phyloP scores from a whole-genome alignment of 495 filamentous ascomycete genomes.

The Penicillium soppii region DNA sequence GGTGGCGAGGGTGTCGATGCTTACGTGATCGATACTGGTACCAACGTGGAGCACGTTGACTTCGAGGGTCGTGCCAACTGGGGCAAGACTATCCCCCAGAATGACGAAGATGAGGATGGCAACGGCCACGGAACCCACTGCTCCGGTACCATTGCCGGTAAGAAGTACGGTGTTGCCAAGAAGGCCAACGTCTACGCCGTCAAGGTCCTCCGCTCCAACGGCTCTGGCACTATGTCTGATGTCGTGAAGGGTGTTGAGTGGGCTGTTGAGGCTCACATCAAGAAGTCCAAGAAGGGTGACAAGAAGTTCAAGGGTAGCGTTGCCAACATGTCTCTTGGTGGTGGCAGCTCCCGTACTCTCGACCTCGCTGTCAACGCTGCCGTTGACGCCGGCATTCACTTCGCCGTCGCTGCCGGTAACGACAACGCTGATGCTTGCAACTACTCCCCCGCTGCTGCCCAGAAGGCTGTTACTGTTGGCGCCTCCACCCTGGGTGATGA shows the following conservation, averaged over 20 bases:
- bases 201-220: slow-evolving; percentile 96
- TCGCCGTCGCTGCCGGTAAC: slow-evolving; percentile 97
- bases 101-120: slow-evolving; percentile 86
- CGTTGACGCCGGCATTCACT: slow-evolving; percentile 87
- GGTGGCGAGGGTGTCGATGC: slow-evolving; percentile 98
- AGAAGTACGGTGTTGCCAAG: slow-evolving; percentile 99
- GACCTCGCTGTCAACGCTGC: slow-evolving; percentile 94
- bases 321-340: slow-evolving; percentile 98
- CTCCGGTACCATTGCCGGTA: slow-evolving; percentile 95
- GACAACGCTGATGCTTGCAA: slow-evolving; percentile 98
- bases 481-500: slow-evolving; percentile 90
- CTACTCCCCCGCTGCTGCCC: slow-evolving; percentile 96
- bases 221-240: slow-evolving; percentile 97
- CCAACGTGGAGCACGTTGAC: slow-evolving; percentile 90
- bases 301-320: slow-evolving; percentile 99
- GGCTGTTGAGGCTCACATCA: slow-evolving; percentile 76
- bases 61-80: slow-evolving; percentile 94
- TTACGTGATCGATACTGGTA: slow-evolving; percentile 98
- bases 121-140: slow-evolving; percentile 99
- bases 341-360: slow-evolving; percentile 87
- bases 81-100: slow-evolving; percentile 91
- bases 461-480: slow-evolving; percentile 93
- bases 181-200: slow-evolving; percentile 95
- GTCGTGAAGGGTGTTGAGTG: slow-evolving; percentile 98
- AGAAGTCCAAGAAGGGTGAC: slow-evolving; percentile 73